A percentile compares a stretch with the other conserved stretches of the same genome.
phyloP scores from a whole-genome alignment of 345 rosid species.

The Pistacia atlantica region DNA sequence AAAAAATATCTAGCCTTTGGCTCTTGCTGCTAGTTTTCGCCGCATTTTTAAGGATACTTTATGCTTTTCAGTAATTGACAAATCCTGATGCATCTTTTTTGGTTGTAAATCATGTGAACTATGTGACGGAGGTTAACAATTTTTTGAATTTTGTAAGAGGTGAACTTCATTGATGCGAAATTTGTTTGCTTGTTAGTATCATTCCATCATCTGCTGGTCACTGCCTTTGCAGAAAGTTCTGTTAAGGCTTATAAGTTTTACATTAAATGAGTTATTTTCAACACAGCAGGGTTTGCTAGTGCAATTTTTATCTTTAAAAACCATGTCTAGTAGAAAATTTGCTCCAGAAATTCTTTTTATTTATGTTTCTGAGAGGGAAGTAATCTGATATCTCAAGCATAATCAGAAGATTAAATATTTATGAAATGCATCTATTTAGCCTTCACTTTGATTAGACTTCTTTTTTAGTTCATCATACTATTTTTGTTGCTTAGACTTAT shows the following conservation, averaged over 20 bases:
- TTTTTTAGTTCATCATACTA: neutral
- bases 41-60: neutral
- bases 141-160: neutral
- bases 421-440: neutral
- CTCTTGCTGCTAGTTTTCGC: neutral
- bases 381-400: neutral
- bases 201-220: neutral
- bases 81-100: neutral
- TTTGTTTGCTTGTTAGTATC: neutral
- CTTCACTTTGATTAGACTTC: too few species aligned
- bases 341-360: neutral
- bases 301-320: neutral
- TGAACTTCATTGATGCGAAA: neutral
- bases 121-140: neutral
- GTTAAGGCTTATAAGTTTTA: slow-evolving; percentile 1
- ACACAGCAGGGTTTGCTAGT: neutral
- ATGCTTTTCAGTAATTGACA: neutral
- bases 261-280: neutral
- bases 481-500: neutral
- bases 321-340: neutral
- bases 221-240: neutral
- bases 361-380: neutral
- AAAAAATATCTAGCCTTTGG: neutral
- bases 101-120: neutral
- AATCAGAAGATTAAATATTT: neutral